Conservation (phyloP, 352 stramenopile species). For the Globisporangium middletonii region DNA sequence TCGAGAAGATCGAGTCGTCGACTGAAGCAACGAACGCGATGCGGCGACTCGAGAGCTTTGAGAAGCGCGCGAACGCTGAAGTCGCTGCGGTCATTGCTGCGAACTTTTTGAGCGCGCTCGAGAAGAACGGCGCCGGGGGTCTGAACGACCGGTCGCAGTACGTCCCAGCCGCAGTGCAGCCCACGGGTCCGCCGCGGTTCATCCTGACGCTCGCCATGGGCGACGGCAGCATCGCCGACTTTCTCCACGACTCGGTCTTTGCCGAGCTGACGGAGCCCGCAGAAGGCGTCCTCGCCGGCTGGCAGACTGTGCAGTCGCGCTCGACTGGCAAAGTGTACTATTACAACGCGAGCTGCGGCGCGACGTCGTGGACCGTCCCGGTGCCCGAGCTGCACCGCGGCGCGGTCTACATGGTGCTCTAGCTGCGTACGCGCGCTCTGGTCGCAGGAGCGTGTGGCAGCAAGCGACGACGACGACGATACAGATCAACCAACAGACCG, state of each 20-base stretch:
- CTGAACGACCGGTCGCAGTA: slow-evolving; percentile 8
- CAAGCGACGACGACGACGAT: too few relatives aligned
- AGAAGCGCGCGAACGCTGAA: slow-evolving; percentile 49
- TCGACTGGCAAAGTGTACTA: slow-evolving; percentile 80
- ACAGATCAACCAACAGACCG: too few relatives aligned
- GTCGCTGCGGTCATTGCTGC: slow-evolving; percentile 45
- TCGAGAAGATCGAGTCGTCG: slow-evolving; percentile 38
- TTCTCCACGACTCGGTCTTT: slow-evolving; percentile 60
- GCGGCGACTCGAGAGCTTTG: slow-evolving; percentile 41
- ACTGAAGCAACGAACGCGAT: slow-evolving; percentile 38
- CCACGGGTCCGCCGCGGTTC: slow-evolving; percentile 26
- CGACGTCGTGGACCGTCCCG: slow-evolving; percentile 75
- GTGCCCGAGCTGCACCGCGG: slow-evolving; percentile 43
- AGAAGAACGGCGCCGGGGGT: slow-evolving; percentile 12
- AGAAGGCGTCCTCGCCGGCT: slow-evolving; percentile 35
- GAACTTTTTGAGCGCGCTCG: slow-evolving; percentile 44
- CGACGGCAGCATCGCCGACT: slow-evolving; percentile 66
- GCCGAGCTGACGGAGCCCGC: slow-evolving; percentile 37
- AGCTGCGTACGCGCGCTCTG: slow-evolving; percentile 8
- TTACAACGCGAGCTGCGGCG: slow-evolving; percentile 71
- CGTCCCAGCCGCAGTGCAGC: slow-evolving; percentile 5
- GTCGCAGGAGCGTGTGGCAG: too few relatives aligned
- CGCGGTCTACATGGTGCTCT: slow-evolving; percentile 75
- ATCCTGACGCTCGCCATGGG: slow-evolving; percentile 53
- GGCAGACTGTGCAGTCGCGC: slow-evolving; percentile 61